Evolutionary conservation across 164 flowering plant genomes (phyloP).

Genomic region (Macadamia integrifolia): DNA sequence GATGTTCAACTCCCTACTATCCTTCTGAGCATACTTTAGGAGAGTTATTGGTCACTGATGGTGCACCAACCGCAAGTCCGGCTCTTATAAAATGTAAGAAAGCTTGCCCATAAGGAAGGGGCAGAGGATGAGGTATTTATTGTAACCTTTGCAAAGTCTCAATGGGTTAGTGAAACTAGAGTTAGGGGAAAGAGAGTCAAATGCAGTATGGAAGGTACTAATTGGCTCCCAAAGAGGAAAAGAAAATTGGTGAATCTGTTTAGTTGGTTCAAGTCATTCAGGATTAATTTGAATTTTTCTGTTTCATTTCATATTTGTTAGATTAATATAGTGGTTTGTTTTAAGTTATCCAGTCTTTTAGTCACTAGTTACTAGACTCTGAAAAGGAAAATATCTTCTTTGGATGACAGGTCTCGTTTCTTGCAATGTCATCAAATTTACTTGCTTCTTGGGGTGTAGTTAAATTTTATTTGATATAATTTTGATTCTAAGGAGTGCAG

Average conservation of each 20-base stretch:
- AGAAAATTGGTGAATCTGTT: not conserved
- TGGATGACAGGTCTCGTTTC: not conserved
- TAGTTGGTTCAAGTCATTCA: not conserved
- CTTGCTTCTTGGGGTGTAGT: too few relatives aligned
- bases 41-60: not conserved
- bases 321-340: not conserved
- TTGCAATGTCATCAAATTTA: too few relatives aligned
- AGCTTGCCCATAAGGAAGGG: not conserved
- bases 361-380: not conserved
- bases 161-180: constrained; percentile 5
- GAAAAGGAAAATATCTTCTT: not conserved
- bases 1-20: constrained; percentile 26
- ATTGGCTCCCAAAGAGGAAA: constrained; percentile 1
- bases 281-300: not conserved
- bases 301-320: not conserved
- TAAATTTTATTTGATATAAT: not conserved
- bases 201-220: constrained; percentile 2
- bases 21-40: constrained; percentile 19
- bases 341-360: not conserved
- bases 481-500: too few relatives aligned
- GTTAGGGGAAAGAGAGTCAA: constrained; percentile 2
- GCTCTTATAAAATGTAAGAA: not conserved
- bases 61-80: not conserved
- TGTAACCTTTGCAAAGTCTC: constrained; percentile 9
- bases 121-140: constrained; percentile 8